Evolutionary conservation across 257 asterid genomes (phyloP), one percentile per base, ranked within the genome.

Genomic region (Echium plantagineum): DNA sequence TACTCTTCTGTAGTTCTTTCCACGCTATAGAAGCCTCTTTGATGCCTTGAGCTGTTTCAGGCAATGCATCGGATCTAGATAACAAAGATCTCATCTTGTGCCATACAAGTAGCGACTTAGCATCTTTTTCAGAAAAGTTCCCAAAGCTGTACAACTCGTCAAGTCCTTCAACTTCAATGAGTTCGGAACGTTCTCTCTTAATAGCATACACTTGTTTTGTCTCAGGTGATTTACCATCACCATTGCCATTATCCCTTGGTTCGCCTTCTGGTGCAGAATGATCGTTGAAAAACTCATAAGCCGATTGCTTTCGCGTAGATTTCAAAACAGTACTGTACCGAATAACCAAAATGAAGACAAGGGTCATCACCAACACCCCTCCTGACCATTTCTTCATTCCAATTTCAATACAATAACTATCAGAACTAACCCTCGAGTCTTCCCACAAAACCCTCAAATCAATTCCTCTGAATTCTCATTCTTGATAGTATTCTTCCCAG

Each of bases 11-110:
- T 72, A 85, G 69, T 51, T 82, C 74, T 69, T 78, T 76, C 80
- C 81, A 89, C 61, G 87, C 70, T 21, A 68, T 10, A 7, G 81
- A 72, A 66, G 89, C 98, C 77, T 91, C 98, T 63, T 74, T 85
- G 26, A 91, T 75, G 66, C 98, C 98, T 68, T 77, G 86, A 59
- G 78, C 75, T 13, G 94, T 91, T 69, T 84, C 85, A 46, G 95
- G 90, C 79, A 91, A 77, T 21, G 89, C 93, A 77, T 91, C 97
- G 20, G 97, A 81, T 71, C 95, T 76, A 21, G 96, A 79, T 38
- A 88, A 80, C 52, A 88, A 59, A 20, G 66, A 67, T 57, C 83
- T 80, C 95, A 91, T 79, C 54, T 78, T 72, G 18, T 61, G 47
- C 95, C 94, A 88, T 6, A 68, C 86, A 15, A 75, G 83, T 75